Conservation (phyloP, 352 stramenopile species). For the Phytopythium kandeliae region DNA sequence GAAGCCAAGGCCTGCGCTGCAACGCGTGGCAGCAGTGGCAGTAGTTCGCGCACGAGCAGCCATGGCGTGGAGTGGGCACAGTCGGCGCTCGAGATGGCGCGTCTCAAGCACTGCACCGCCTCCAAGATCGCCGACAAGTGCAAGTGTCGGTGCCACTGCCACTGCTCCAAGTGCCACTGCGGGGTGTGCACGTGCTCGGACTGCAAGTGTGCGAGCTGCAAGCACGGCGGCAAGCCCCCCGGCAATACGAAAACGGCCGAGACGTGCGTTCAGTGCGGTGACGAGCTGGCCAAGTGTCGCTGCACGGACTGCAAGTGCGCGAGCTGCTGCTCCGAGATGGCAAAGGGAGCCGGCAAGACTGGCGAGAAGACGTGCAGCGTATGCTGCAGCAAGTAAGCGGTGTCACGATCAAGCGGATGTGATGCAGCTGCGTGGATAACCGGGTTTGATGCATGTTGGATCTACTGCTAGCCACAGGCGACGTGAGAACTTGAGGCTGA, state of each 20-base stretch:
- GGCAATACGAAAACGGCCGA: conserved; percentile 4
- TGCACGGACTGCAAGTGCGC: conserved; percentile 32
- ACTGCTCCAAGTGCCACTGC: conserved; percentile 25
- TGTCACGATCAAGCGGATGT: no score
- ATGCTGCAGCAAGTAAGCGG: conserved; percentile 2
- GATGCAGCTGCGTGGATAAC: no score
- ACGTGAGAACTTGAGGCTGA: no score
- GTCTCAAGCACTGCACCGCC: conserved; percentile 54
- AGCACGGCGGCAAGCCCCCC: conserved; percentile 5
- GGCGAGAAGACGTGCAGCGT: neutral
- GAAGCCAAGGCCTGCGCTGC: conserved; percentile 86
- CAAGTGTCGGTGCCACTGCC: conserved; percentile 26
- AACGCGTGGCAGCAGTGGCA: conserved; percentile 19
- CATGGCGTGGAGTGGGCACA: conserved; percentile 57
- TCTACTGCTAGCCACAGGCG: no score
- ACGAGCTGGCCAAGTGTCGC: conserved; percentile 13
- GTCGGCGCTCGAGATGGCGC: conserved; percentile 85
- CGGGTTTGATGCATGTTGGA: no score
- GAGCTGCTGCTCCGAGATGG: conserved; percentile 17
- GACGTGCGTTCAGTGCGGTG: conserved; percentile 20
- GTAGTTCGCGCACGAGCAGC: conserved; percentile 33
- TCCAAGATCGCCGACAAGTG: conserved; percentile 23
- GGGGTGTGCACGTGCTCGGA: conserved; percentile 16
- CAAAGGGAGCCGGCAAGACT: conserved; percentile 1
- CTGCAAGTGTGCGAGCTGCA: conserved; percentile 33